Base-by-base conservation (phyloP, 2,329 filamentous ascomycete species). In the Monosporascus sp. region DNA sequence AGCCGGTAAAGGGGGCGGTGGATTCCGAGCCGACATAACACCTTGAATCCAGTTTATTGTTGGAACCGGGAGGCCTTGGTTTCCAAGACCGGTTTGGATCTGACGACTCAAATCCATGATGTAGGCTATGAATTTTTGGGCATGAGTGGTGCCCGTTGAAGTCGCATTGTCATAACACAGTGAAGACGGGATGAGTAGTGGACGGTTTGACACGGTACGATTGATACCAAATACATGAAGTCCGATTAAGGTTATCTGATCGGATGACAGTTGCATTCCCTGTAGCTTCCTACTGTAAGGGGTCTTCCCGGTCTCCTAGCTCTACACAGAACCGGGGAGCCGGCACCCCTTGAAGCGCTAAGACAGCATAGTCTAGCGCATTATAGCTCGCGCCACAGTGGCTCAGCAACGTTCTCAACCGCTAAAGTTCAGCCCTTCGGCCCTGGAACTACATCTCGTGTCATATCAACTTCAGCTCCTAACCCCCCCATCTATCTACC, bases 1-100 rank as follows among this genome's bases (percentile, higher is more conserved):
- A 4, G 88, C 87, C 27, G 84, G 81, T 1, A 91, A 71, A 0
- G 89, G 86, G 1, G 82, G 84, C 17, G 77, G 75, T 45, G 74
- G 79, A 67, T 60, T 80, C 70, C 70, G 80, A 17, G 78, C 75
- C 9, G 79, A 71, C 54, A 88, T 67, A 66, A 93, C 84, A 52
- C 72, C 73, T 53, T 77, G 75, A 27, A 94, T 78, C 82, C 88
- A 93, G 53, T 79, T 59, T 37, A 67, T 53, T 2, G 79, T 78
- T 1, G 80, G 70, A 61, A 72, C 37, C 65, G 85, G 71, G 73
- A 86, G 63, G 71, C 77, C 72, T 73, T 86, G 67, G 62, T 75
- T 63, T 64, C 78, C 62, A 70, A 84, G 70, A 64, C 78, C 68
- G 49, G 68, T 59, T 57, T 75, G 76, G 45, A 84, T 73, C 58